These are phyloP conservation scores for Dryadomyces quercus-mongolicae DNA, from an alignment of 2,329 filamentous ascomycete species.

Conservation along the genomic window DNA sequence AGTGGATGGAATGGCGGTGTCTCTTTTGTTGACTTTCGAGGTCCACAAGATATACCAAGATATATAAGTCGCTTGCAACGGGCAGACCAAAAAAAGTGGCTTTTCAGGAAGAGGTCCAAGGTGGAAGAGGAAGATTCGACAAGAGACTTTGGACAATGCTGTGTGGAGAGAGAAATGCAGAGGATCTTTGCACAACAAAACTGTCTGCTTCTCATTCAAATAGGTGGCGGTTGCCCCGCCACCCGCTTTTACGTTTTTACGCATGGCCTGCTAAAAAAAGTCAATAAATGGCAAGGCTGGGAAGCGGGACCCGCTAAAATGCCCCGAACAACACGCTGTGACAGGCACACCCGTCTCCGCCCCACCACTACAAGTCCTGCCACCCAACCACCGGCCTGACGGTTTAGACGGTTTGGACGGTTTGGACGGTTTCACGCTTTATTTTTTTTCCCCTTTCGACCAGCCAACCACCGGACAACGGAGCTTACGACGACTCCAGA, in stretches of 20 bases:
- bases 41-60: no score
- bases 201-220: not conserved
- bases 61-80: no score
- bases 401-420: not conserved
- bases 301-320: not conserved
- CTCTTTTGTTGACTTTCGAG: no score
- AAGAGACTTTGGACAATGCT: no score
- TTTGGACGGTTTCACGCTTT: not conserved
- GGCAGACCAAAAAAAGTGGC: no score
- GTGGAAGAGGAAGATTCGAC: not conserved
- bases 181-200: not conserved
- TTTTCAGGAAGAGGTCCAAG: not conserved
- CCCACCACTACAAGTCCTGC: not conserved
- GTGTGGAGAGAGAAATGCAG: not conserved
- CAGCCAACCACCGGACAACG: constrained; percentile 10
- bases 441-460: not conserved
- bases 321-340: not conserved
- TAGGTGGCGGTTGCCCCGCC: constrained; percentile 13
- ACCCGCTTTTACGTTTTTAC: constrained; percentile 8
- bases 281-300: constrained; percentile 15
- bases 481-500: not conserved
- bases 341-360: not conserved
- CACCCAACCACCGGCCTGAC: not conserved
- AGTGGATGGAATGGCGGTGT: no score
- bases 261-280: not conserved